A percentile compares a stretch with the other conserved stretches of the same genome.
Conservation (phyloP, 106 monocot species). For the Dendrobium officinale region DNA sequence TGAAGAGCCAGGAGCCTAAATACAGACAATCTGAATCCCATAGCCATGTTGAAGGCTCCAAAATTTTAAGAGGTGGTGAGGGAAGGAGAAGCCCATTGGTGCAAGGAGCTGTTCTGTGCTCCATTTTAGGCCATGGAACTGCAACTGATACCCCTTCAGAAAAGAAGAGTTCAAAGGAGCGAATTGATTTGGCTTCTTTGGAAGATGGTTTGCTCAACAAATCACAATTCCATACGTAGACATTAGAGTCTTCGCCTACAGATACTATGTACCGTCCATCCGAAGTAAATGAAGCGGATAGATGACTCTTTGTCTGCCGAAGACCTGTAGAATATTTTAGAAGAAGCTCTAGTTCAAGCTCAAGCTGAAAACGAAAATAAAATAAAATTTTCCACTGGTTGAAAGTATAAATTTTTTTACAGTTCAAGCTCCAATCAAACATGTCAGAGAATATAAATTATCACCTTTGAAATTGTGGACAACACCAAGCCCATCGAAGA, state of each 20-base stretch:
- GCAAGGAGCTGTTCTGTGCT: background rate
- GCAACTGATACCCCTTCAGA: slow-evolving; percentile 55
- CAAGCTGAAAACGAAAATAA: no score
- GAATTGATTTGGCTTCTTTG: slow-evolving; percentile 28
- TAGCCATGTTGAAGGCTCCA: slow-evolving; percentile 25
- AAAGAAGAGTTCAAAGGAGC: slow-evolving; percentile 58
- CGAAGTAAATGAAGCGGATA: slow-evolving; percentile 64
- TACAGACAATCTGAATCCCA: slow-evolving; percentile 43
- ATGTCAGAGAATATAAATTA: background rate
- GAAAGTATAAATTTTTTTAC: no score
- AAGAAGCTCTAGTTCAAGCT: background rate
- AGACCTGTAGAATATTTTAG: slow-evolving; percentile 30
- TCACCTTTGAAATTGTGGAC: slow-evolving; percentile 71
- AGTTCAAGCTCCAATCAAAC: no score
- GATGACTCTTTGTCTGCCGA: slow-evolving; percentile 46
- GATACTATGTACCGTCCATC: slow-evolving; percentile 79
- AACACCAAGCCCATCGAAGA: slow-evolving; percentile 43
- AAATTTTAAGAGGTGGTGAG: slow-evolving; percentile 16
- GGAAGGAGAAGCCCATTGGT: background rate
- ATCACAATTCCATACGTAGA: slow-evolving; percentile 70
- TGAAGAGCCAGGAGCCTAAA: slow-evolving; percentile 44
- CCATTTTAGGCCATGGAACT: slow-evolving; percentile 50
- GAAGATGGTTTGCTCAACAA: slow-evolving; percentile 8
- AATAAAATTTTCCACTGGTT: no score
- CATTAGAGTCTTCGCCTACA: slow-evolving; percentile 50